These are phyloP conservation scores for Schizochytrium sp. DNA, from an alignment of 108 stramenopile species.

Conservation along the genomic window DNA sequence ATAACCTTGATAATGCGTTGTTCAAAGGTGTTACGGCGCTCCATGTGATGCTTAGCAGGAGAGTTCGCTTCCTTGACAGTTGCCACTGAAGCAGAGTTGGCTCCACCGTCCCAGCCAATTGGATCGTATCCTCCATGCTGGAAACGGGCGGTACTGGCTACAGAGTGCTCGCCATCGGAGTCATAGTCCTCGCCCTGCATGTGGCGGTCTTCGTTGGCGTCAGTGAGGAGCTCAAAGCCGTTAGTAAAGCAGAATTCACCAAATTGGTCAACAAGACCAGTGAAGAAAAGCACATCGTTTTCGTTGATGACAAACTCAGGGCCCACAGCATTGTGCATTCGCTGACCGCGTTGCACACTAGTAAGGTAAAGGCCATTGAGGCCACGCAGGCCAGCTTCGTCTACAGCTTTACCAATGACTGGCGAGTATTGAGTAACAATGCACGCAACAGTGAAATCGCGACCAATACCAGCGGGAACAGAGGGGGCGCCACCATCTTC, in stretches of 20 bases:
- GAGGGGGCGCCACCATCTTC: background rate
- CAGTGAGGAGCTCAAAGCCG: conserved; percentile 85
- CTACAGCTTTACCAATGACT: background rate
- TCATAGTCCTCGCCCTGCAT: background rate
- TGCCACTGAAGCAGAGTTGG: background rate
- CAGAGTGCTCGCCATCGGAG: background rate
- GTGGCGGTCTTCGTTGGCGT: conserved; percentile 72
- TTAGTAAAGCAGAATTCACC: conserved; percentile 84
- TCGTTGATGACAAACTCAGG: conserved; percentile 86
- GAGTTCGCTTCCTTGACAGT: background rate
- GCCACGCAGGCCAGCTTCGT: conserved; percentile 30
- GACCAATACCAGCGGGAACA: background rate
- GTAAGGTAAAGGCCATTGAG: conserved; percentile 83
- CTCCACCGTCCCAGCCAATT: background rate
- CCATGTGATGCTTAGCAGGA: background rate
- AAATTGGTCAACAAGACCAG: conserved; percentile 84
- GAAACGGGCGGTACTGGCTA: background rate
- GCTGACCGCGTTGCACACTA: conserved; percentile 84
- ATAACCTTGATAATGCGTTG: conserved; percentile 63
- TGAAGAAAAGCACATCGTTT: conserved; percentile 87
- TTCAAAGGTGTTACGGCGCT: conserved; percentile 30
- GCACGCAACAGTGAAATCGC: conserved; percentile 54
- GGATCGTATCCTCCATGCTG: background rate
- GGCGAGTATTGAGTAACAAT: background rate
- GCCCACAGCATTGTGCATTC: conserved; percentile 85